phyloP scores from a whole-genome alignment of 164 flowering plant genomes.

The Tinospora cordifolia region DNA sequence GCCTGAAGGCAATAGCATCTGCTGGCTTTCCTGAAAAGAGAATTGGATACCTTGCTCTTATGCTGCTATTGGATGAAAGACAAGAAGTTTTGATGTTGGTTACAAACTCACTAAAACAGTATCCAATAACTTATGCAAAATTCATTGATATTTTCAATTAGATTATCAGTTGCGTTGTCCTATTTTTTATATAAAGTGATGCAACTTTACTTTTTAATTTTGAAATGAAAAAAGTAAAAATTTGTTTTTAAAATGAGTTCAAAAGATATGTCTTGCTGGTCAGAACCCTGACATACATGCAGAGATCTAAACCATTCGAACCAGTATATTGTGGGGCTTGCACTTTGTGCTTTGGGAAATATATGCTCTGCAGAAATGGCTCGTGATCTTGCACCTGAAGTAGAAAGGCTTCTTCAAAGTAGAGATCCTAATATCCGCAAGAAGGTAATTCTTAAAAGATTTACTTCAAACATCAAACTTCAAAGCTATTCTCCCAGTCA shows the following conservation, averaged over 20 bases:
- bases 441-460: conserved; percentile 44
- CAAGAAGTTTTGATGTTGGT: conserved; percentile 99
- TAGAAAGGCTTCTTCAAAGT: conserved; percentile 82
- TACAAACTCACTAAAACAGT: conserved; percentile 97
- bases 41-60: conserved; percentile 96
- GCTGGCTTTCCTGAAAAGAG: conserved; percentile 98
- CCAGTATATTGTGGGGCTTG: conserved; percentile 95
- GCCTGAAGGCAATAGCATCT: conserved; percentile 92
- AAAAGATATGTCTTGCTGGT: background rate
- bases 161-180: background rate
- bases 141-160: conserved; percentile 1
- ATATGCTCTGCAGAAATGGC: conserved; percentile 99
- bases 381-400: conserved; percentile 99
- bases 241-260: background rate
- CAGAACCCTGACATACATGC: conserved; percentile 38
- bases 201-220: background rate
- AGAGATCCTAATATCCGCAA: conserved; percentile 94
- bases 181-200: background rate
- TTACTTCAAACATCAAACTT: background rate
- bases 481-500: background rate
- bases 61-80: conserved; percentile 99
- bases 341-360: conserved; percentile 97
- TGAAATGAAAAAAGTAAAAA: background rate
- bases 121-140: conserved; percentile 35
- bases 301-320: conserved; percentile 97